phyloP scores from a whole-genome alignment of 208 protist genomes.

The Leishmania guyanensis region DNA sequence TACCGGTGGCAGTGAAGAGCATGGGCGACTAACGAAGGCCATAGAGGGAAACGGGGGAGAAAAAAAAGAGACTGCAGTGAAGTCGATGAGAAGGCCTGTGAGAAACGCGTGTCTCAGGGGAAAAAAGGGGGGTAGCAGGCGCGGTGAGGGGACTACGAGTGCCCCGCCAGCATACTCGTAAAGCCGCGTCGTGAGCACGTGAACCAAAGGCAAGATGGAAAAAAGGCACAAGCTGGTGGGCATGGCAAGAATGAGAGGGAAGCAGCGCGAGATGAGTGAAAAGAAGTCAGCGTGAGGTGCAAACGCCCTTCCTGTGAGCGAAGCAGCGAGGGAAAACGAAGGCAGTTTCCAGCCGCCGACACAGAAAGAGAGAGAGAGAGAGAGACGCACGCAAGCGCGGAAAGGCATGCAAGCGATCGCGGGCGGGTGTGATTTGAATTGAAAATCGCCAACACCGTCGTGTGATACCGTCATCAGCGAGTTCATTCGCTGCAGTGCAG shows the following conservation, averaged over 20 bases:
- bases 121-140: too few species aligned
- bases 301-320: too few species aligned
- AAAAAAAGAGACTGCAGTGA: too few species aligned
- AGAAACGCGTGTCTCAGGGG: too few species aligned
- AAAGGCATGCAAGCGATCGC: background rate
- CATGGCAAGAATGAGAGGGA: background rate
- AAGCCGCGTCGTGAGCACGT: background rate
- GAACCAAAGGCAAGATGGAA: background rate
- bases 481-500: background rate
- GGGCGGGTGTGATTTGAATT: too few species aligned
- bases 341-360: background rate
- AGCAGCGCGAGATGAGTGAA: background rate
- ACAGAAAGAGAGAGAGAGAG: background rate
- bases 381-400: background rate
- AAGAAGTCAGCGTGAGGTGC: background rate
- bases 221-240: background rate
- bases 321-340: background rate
- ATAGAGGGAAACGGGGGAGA: too few species aligned
- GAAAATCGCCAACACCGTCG: too few species aligned
- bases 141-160: background rate
- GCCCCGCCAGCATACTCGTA: background rate
- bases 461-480: background rate
- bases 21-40: too few species aligned
- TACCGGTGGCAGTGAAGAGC: too few species aligned
- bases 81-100: too few species aligned